phyloP scores from a whole-genome alignment of 208 protist genomes.

The Phytomonas francai region DNA sequence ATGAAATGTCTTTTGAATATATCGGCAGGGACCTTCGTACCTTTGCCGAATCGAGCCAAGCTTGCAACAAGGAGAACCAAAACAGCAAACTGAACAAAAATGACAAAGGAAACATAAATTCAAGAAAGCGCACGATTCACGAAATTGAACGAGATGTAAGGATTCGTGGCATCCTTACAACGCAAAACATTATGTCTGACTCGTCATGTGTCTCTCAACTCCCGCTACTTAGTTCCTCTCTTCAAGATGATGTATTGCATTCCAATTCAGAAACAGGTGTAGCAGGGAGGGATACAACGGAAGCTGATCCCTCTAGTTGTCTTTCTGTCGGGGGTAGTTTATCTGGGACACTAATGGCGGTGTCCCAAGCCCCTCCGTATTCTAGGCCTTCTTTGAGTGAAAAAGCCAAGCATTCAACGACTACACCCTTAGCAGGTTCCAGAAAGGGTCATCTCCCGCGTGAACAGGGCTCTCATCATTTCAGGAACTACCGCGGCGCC shows the following conservation, averaged over 20 bases:
- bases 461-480: neutral
- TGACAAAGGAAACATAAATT: neutral
- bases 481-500: conserved; percentile 28
- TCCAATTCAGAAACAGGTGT: neutral
- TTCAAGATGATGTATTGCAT: neutral
- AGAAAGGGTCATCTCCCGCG: neutral
- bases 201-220: neutral
- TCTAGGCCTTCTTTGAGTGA: neutral
- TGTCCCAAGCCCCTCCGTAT: neutral
- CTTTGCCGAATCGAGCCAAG: neutral
- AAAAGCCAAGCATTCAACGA: neutral
- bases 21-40: neutral
- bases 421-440: neutral
- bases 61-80: neutral
- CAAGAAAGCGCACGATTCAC: neutral
- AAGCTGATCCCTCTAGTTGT: neutral
- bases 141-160: neutral
- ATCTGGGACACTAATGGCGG: neutral
- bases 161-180: neutral
- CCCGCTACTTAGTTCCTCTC: neutral
- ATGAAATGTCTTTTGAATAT: neutral
- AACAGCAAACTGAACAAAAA: neutral
- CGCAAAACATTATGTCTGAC: neutral
- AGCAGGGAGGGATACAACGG: neutral
- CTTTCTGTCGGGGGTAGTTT: neutral